phyloP scores from a whole-genome alignment of 345 rosid genomes.

The Diplotaxis tenuifolia region DNA sequence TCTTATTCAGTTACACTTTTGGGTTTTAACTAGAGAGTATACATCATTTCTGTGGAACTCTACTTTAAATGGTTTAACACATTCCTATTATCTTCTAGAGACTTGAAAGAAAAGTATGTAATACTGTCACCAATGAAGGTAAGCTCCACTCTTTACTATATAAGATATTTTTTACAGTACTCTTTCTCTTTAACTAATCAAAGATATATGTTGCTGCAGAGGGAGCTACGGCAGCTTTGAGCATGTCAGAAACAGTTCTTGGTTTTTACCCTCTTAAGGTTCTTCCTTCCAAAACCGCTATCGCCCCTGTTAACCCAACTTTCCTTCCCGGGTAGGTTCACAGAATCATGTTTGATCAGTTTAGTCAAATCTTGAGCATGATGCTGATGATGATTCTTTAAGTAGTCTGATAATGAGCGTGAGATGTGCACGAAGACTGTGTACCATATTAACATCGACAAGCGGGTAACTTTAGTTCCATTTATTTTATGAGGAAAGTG shows the following conservation, averaged over 20 bases:
- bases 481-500: not conserved
- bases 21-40: not conserved
- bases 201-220: constrained; percentile 57
- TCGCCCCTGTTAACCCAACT: constrained; percentile 98
- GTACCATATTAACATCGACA: constrained; percentile 93
- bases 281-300: constrained; percentile 97
- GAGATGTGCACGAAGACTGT: constrained; percentile 98
- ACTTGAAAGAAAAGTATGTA: not conserved
- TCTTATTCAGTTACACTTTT: not conserved
- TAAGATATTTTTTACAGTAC: not conserved
- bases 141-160: constrained; percentile 23
- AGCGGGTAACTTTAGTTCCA: constrained; percentile 51
- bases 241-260: constrained; percentile 80
- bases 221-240: constrained; percentile 83
- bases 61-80: not conserved
- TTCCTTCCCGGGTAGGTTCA: constrained; percentile 76
- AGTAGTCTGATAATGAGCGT: constrained; percentile 90
- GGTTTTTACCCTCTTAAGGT: constrained; percentile 91
- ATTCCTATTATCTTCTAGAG: not conserved
- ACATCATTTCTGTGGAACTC: not conserved
- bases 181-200: constrained; percentile 21
- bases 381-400: constrained; percentile 8
- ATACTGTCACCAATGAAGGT: constrained; percentile 79
- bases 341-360: not conserved
- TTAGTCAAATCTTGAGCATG: too few species aligned